Evolutionary conservation across 768 basidiomycete species (phyloP).

Genomic region (Auriscalpium vulgare): DNA sequence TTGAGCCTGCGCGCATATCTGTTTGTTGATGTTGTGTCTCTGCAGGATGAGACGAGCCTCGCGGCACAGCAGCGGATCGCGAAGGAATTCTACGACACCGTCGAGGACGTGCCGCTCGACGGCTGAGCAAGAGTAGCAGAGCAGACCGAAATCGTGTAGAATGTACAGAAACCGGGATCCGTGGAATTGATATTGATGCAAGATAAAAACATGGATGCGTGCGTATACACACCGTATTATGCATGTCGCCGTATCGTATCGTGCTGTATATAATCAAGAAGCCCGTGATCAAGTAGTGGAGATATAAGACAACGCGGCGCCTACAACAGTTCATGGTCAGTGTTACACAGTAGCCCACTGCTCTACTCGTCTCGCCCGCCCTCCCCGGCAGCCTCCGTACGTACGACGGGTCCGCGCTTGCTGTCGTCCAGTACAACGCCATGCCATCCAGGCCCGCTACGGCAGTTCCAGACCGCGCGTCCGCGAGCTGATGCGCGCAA

Average conservation of each 20-base stretch:
- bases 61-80: conserved; percentile 77
- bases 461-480: no score
- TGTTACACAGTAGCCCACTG: no score
- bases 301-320: not conserved
- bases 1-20: not conserved
- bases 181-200: not conserved
- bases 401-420: no score
- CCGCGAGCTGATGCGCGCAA: no score
- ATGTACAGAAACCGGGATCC: no score
- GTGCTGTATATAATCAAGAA: not conserved
- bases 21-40: conserved; percentile 2
- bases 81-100: conserved; percentile 78
- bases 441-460: no score
- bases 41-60: conserved; percentile 48
- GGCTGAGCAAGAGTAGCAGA: not conserved
- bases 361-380: no score
- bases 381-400: no score
- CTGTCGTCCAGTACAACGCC: no score
- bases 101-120: conserved; percentile 47
- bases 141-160: no score
- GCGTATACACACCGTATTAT: not conserved
- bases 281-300: not conserved
- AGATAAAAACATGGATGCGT: not conserved
- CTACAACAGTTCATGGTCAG: no score
- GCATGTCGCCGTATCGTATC: not conserved